phyloP scores from a whole-genome alignment of 2,329 filamentous ascomycete species.

The Incumbomyces lentus region DNA sequence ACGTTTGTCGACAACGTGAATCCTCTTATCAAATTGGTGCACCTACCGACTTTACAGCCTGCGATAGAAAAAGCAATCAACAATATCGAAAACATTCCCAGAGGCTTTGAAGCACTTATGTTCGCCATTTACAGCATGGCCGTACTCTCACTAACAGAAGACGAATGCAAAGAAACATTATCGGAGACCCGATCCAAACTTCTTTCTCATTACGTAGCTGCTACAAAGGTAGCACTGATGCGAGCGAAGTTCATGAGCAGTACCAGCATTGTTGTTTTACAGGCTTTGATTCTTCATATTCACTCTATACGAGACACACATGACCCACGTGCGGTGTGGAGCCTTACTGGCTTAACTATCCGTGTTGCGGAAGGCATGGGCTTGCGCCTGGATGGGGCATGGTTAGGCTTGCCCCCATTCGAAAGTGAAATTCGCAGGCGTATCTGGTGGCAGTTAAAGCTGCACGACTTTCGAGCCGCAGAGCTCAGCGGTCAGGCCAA shows the following conservation, averaged over 20 bases:
- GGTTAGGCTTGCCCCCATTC: constrained; percentile 48
- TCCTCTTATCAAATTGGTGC: constrained; percentile 22
- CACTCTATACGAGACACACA: constrained; percentile 48
- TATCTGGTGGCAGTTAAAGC: constrained; percentile 53
- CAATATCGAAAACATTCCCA: constrained; percentile 15
- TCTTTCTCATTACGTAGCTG: constrained; percentile 18
- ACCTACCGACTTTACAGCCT: constrained; percentile 22
- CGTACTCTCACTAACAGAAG: constrained; percentile 24
- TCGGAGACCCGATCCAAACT: constrained; percentile 19
- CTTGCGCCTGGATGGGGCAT: constrained; percentile 51
- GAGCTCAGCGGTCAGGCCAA: constrained; percentile 20
- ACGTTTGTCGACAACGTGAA: constrained; percentile 22
- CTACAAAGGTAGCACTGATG: constrained; percentile 17
- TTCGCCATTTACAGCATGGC: constrained; percentile 27
- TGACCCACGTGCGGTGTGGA: constrained; percentile 50
- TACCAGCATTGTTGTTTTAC: constrained; percentile 45
- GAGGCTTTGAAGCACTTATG: constrained; percentile 24
- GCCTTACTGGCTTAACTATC: constrained; percentile 50
- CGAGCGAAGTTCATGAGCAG: constrained; percentile 18
- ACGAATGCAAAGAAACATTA: constrained; percentile 17
- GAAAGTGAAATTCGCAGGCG: constrained; percentile 59
- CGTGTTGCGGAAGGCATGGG: constrained; percentile 60
- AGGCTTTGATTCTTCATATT: constrained; percentile 50
- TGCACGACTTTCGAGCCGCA: constrained; percentile 23
- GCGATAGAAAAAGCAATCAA: constrained; percentile 20